phyloP scores from a whole-genome alignment of 371 early-diverging fungal genomes.

The Ecytonucleospora hepatopenaei region DNA sequence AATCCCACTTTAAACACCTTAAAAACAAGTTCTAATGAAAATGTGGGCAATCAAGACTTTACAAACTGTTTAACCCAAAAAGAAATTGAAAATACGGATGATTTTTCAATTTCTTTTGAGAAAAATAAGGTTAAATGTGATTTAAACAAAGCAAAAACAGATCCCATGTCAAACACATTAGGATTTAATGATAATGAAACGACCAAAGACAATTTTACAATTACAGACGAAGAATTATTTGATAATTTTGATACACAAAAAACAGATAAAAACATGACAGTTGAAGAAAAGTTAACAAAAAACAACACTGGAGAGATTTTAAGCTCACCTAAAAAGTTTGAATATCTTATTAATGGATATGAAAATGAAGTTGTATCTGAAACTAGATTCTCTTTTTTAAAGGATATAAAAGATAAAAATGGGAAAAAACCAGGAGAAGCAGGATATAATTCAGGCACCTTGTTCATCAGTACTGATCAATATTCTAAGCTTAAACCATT shows the following conservation, averaged over 20 bases:
- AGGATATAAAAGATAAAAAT: constrained; percentile 67
- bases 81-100: too few relatives aligned
- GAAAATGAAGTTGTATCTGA: background rate
- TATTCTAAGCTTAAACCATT: constrained; percentile 80
- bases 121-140: too few relatives aligned
- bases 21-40: too few relatives aligned
- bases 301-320: too few relatives aligned
- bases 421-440: constrained; percentile 60
- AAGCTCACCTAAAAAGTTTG: background rate
- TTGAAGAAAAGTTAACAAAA: constrained; percentile 64
- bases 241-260: background rate
- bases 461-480: constrained; percentile 68
- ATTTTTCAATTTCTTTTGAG: too few relatives aligned
- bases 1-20: too few relatives aligned
- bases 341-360: background rate
- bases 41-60: too few relatives aligned
- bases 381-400: constrained; percentile 66
- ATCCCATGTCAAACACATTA: too few relatives aligned
- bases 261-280: background rate
- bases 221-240: background rate
- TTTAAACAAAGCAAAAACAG: too few relatives aligned
- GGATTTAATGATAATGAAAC: background rate
- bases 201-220: background rate
- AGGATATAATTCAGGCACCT: constrained; percentile 81
- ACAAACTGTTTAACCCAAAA: too few relatives aligned